Evolutionary conservation across 2,329 filamentous ascomycete genomes (phyloP).

Genomic region (Cadophora luteo-olivacea): DNA sequence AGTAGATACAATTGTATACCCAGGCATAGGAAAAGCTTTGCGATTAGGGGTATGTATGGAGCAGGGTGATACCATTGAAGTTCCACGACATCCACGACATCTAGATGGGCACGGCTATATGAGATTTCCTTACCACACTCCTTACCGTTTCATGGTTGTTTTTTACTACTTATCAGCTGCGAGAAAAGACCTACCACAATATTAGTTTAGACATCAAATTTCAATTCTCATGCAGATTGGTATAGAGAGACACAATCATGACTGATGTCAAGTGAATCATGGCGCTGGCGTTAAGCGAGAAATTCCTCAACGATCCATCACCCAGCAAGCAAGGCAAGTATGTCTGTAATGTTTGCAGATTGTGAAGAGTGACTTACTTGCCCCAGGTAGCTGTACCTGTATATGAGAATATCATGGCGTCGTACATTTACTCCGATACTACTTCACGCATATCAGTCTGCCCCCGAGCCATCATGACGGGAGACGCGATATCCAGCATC

Average conservation of each 20-base stretch:
- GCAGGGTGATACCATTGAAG: conserved; percentile 14
- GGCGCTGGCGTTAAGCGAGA: too few relatives aligned
- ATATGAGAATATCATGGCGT: conserved; percentile 5
- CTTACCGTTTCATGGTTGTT: not conserved
- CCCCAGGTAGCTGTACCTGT: not conserved
- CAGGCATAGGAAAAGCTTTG: not conserved
- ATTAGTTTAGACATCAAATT: not conserved
- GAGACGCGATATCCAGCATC: conserved; percentile 10
- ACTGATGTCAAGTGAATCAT: not conserved
- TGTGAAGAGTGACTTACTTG: too few relatives aligned
- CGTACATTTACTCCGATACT: not conserved
- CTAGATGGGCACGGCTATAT: not conserved
- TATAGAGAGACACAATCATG: not conserved
- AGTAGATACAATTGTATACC: not conserved
- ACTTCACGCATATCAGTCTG: not conserved
- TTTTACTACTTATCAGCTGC: not conserved
- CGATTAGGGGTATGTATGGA: conserved; percentile 11
- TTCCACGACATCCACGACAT: not conserved
- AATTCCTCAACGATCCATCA: too few relatives aligned
- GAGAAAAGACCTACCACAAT: not conserved
- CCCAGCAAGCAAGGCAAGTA: too few relatives aligned
- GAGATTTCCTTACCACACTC: conserved; percentile 10
- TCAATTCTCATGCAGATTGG: not conserved
- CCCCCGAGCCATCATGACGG: conserved; percentile 22
- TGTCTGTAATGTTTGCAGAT: too few relatives aligned